Evolutionary conservation across 2,329 filamentous ascomycete genomes (phyloP), one percentile per base, ranked within the genome.

Genomic region (Aspergillus spinulosporus): DNA sequence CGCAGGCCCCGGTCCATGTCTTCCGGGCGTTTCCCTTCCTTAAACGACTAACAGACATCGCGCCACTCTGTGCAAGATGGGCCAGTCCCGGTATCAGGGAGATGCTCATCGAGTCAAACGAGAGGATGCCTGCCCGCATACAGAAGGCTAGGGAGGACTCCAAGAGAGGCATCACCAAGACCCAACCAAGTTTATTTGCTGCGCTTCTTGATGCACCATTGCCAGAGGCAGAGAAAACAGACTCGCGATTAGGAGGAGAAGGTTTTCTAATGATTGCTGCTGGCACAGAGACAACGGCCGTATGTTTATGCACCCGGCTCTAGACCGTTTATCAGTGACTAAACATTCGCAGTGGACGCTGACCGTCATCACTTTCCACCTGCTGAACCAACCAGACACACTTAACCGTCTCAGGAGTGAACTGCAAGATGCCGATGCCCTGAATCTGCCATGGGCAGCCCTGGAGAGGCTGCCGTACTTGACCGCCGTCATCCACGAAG

Each of bases 381-480:
- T 70, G 6, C 46, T 66, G 39, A 46, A 59, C 49, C 63, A 65
- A 7, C 66, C 60, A 1, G 7, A 21, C 1, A 56, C 66, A 4
- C 57, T 60, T 2, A 12, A 32, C 8, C 59, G 54, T 8, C 59
- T 69, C 12, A 62, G 60, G 32, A 36, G 34, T 3, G 66, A 68
- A 49, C 57, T 69, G 12, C 46, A 49, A n/a, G 32, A 48, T 7
- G 56, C 54, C 5, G 56, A 44, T 9, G 48, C 12, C 21, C 49
- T 26, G 9, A 48, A 26, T 21, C 52, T 34, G 26, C 63, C 57
- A 12, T 67, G 66, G 63, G 56, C 62, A 7, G 56, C 65, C 29
- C 64, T 75, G 3, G 67, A 78, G 58, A 61, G 69, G 48, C 65
- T 76, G 5, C 72, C 75, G 2, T 77, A 76, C 60, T 66, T 81